phyloP scores from a whole-genome alignment of 1,139 yeast genomes.

The Candida freyschussii region DNA sequence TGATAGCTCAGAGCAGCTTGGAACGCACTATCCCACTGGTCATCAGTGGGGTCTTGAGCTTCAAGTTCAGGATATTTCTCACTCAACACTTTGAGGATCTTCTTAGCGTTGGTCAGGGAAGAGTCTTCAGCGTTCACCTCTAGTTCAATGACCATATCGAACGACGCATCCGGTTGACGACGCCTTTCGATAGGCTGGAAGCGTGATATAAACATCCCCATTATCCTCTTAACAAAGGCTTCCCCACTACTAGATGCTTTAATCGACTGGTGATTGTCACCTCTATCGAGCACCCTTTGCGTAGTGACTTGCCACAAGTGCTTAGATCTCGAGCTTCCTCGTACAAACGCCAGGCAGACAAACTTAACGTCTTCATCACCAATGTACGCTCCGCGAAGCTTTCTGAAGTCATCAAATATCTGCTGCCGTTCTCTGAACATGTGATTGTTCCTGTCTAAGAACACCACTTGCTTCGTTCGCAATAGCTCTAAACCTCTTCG shows the following conservation, averaged over 20 bases:
- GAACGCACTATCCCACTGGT: too few relatives aligned
- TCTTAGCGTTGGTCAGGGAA: conserved; percentile 47
- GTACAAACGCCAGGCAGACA: conserved; percentile 65
- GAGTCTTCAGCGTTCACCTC: conserved; percentile 40
- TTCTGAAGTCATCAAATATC: conserved; percentile 50
- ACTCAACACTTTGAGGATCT: conserved; percentile 37
- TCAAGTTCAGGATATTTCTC: conserved; percentile 34
- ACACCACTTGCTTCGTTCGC: conserved; percentile 39
- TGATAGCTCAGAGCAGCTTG: too few relatives aligned
- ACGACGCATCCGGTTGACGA: conserved; percentile 56
- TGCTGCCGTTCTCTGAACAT: conserved; percentile 61
- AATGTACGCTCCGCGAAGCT: conserved; percentile 34
- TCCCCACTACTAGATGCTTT: conserved; percentile 44
- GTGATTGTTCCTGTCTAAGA: conserved; percentile 83
- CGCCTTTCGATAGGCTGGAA: conserved; percentile 53
- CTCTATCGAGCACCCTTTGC: conserved; percentile 58
- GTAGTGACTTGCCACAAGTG: conserved; percentile 49
- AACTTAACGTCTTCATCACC: conserved; percentile 39
- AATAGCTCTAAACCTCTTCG: conserved; percentile 43
- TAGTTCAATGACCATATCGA: conserved; percentile 60
- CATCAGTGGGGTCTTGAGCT: not conserved
- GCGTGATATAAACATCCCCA: conserved; percentile 67
- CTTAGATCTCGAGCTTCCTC: conserved; percentile 31
- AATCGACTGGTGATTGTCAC: conserved; percentile 87
- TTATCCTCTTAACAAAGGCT: conserved; percentile 49